Evolutionary conservation across 108 stramenopile genomes (phyloP), one percentile per base, ranked within the genome.

Genomic region (Epipyxis sp.): DNA sequence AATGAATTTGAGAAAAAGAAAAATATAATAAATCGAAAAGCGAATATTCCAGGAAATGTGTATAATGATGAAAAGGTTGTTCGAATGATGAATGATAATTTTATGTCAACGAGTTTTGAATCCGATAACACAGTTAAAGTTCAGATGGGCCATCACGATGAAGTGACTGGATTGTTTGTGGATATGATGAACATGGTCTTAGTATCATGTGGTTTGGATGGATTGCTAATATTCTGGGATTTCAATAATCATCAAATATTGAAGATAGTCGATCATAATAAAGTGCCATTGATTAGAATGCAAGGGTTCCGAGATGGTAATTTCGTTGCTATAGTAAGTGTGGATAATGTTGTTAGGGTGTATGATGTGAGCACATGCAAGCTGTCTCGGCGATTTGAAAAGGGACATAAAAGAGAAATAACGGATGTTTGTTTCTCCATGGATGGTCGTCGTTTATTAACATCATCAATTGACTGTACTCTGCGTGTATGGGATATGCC

Each of bases 401-500:
- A 3, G 6, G 71, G 13, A 10, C 71, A 74, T 42, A 32, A 57
- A 34, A 37, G 6, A 6, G 16, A 13, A 10, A 74, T 74, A 6
- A 29, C 6, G 6, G 32, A 37, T 74, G 3, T 74, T 3, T 13
- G 13, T 6, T 74, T 74, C 71, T 42, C 71, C 34, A 13, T 42
- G 6, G 71, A 74, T 37, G 71, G 32, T 46, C 71, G 71, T 6
- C 71, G 71, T 54, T 25, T 74, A 29, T 25, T 74, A 6, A 43
- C 71, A 3, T 3, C 71, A 6, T 6, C 32, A 42, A 3, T 3
- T 13, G 71, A 37, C 34, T 6, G 71, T 27, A 74, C 34, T 37
- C 27, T 74, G 44, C 6, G 71, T 6, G 71, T 74, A 10, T 74
- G 71, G 71, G 71, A 74, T 3, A 74, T 74, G 13, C 6, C 71